Percentiles rank a stretch among this genome's conserved stretches.
These are phyloP conservation scores for Quillaja saponaria DNA, from an alignment of 306 rosid genomes.

Conservation along the genomic window DNA sequence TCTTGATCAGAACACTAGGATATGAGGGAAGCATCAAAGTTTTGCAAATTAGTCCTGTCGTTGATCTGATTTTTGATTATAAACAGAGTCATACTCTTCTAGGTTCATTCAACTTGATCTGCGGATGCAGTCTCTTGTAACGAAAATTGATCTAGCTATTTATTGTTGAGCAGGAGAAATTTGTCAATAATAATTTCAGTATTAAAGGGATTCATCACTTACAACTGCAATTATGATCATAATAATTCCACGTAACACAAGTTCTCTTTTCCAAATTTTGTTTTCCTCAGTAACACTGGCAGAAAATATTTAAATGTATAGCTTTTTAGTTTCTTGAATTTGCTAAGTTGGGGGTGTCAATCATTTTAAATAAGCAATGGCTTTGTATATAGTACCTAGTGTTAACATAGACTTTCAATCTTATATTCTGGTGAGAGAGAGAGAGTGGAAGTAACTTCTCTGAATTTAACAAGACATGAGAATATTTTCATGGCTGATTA, in stretches of 20 bases:
- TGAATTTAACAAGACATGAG: too few relatives aligned
- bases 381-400: too few relatives aligned
- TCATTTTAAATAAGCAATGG: too few relatives aligned
- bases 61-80: conserved; percentile 17
- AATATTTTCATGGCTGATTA: too few relatives aligned
- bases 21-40: conserved; percentile 29
- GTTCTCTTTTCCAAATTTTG: neutral
- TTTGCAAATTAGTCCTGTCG: conserved; percentile 21
- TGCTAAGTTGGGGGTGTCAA: too few relatives aligned
- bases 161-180: conserved; percentile 24
- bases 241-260: conserved; percentile 11
- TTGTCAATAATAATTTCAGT: conserved; percentile 25
- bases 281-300: conserved; percentile 1
- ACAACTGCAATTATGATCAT: conserved; percentile 9
- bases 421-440: too few relatives aligned
- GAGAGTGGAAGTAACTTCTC: too few relatives aligned
- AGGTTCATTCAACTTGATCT: conserved; percentile 38
- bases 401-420: too few relatives aligned
- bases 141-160: conserved; percentile 37
- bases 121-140: conserved; percentile 41
- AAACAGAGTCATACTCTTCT: conserved; percentile 30
- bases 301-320: neutral
- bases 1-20: conserved; percentile 24
- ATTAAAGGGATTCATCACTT: conserved; percentile 26
- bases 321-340: neutral